Percentiles rank a stretch among this genome's conserved stretches.
phyloP scores from a whole-genome alignment of 805 yeast genomes.

The Ogataea trehaloabstinens region DNA sequence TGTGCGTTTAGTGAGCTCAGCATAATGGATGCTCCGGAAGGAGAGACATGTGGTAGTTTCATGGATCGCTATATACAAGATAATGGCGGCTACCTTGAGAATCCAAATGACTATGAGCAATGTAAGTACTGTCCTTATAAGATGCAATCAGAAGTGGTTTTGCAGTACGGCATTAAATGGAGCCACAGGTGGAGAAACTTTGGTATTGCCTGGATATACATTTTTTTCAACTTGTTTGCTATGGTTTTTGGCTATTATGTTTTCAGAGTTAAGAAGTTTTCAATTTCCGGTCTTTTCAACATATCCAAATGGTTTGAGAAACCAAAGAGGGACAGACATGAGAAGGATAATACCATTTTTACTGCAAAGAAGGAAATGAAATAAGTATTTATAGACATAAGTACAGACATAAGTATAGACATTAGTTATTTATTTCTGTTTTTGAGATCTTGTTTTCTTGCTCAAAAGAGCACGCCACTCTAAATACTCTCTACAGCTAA shows the following conservation, averaged over 20 bases:
- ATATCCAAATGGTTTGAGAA: constrained; percentile 40
- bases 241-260: constrained; percentile 38
- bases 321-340: constrained; percentile 43
- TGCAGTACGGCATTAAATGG: constrained; percentile 42
- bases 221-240: constrained; percentile 48
- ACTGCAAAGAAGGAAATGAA: constrained; percentile 36
- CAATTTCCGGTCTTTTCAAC: constrained; percentile 31
- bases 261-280: constrained; percentile 37
- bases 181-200: constrained; percentile 61
- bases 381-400: no score
- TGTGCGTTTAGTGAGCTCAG: constrained; percentile 50
- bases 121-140: constrained; percentile 50
- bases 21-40: constrained; percentile 53
- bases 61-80: constrained; percentile 39
- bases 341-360: constrained; percentile 44
- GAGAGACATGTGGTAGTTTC: constrained; percentile 61
- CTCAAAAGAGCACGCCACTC: not conserved
- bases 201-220: constrained; percentile 59
- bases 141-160: constrained; percentile 45
- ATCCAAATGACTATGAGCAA: constrained; percentile 45
- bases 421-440: no score
- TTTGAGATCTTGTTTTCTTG: no score
- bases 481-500: constrained; percentile 8
- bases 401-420: no score
- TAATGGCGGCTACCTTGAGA: constrained; percentile 53